A percentile compares a stretch with the other conserved stretches of the same genome.
Evolutionary conservation across 805 yeast species (phyloP).

Genomic region (Suhomyces faveliae): DNA sequence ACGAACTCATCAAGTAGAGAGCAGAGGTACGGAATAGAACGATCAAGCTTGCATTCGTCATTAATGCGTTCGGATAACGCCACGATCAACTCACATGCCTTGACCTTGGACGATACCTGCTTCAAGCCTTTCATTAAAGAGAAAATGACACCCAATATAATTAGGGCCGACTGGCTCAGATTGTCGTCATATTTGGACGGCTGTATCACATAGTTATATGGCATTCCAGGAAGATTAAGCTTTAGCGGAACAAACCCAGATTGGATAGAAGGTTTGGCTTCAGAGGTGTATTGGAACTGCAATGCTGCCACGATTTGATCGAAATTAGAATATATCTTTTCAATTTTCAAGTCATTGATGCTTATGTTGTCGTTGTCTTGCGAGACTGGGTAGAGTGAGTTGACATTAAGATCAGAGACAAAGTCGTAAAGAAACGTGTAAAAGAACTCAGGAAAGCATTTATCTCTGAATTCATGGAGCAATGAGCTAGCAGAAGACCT

Average conservation of each 20-base stretch:
- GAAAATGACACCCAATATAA: conserved; percentile 56
- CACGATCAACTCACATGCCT: conserved; percentile 73
- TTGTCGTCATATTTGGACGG: conserved; percentile 18
- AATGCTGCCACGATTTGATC: conserved; percentile 38
- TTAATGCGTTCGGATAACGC: conserved; percentile 72
- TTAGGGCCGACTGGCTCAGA: conserved; percentile 50
- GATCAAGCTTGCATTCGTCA: conserved; percentile 83
- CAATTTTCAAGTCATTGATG: conserved; percentile 49
- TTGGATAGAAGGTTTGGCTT: not conserved
- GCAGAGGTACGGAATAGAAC: conserved; percentile 79
- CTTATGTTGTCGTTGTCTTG: conserved; percentile 19
- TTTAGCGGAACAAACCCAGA: conserved; percentile 32
- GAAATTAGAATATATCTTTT: conserved; percentile 58
- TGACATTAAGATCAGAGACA: conserved; percentile 37
- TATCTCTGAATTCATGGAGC: conserved; percentile 48
- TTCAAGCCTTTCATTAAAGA: conserved; percentile 61
- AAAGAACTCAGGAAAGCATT: conserved; percentile 66
- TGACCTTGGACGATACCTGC: conserved; percentile 56
- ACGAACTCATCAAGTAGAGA: conserved; percentile 63
- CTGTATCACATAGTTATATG: conserved; percentile 41
- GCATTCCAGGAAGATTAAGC: conserved; percentile 54
- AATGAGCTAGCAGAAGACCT: conserved; percentile 57
- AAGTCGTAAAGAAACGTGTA: conserved; percentile 70
- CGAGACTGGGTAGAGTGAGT: conserved; percentile 14
- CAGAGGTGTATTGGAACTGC: conserved; percentile 17